Conservation (phyloP, 2,329 filamentous ascomycete species). For the Colletotrichum falcatum region DNA sequence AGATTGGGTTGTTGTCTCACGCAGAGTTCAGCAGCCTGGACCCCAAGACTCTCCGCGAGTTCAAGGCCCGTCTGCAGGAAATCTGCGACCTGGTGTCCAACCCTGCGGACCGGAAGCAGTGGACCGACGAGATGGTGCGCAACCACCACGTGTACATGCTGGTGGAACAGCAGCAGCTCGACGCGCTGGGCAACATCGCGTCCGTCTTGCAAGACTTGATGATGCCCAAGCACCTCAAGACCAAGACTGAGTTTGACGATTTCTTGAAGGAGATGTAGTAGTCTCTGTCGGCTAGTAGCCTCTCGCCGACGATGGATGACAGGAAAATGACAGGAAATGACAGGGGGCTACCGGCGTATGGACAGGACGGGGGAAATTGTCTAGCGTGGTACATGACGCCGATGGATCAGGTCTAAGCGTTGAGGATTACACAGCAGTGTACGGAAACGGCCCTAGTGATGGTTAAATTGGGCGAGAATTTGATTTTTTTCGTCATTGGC, state of each 20-base stretch:
- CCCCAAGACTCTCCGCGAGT: slow-evolving; percentile 43
- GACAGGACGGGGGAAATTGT: neutral
- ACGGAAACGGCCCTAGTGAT: neutral
- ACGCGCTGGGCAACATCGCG: slow-evolving; percentile 23
- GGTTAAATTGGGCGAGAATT: neutral
- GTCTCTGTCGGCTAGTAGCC: too few species aligned
- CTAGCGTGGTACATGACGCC: neutral
- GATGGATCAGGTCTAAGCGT: neutral
- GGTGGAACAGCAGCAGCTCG: slow-evolving; percentile 30
- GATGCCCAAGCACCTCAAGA: slow-evolving; percentile 40
- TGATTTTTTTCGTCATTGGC: neutral
- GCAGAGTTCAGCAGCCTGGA: slow-evolving; percentile 44
- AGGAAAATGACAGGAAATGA: neutral
- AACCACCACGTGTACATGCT: slow-evolving; percentile 29
- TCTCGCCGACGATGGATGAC: neutral
- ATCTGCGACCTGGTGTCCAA: slow-evolving; percentile 41
- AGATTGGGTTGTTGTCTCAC: slow-evolving; percentile 40
- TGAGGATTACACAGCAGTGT: too few species aligned
- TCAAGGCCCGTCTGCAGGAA: slow-evolving; percentile 43
- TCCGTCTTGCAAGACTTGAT: slow-evolving; percentile 25
- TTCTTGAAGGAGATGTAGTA: slow-evolving; percentile 26
- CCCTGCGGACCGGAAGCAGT: slow-evolving; percentile 6
- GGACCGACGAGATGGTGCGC: slow-evolving; percentile 34
- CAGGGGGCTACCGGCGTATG: neutral
- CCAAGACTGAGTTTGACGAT: slow-evolving; percentile 17